Evolutionary conservation across 345 rosid genomes (phyloP).

Genomic region (Theobroma cacao): DNA sequence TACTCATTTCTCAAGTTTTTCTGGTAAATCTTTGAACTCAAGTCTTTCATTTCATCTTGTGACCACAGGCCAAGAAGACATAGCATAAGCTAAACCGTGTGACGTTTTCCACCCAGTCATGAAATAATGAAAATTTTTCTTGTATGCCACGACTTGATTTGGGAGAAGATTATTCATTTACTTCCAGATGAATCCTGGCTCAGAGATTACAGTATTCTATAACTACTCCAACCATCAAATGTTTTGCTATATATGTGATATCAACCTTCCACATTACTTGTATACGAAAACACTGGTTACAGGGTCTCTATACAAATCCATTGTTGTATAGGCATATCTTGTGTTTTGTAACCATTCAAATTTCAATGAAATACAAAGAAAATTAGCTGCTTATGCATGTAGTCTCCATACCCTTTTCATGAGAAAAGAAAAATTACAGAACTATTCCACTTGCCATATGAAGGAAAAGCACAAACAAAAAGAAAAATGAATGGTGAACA

Average conservation of each 20-base stretch:
- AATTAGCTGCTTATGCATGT: background rate
- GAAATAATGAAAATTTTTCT: background rate
- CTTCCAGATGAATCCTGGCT: constrained; percentile 12
- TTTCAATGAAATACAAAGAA: constrained; percentile 13
- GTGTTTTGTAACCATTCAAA: constrained; percentile 1
- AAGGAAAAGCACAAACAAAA: too few relatives aligned
- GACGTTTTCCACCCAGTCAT: background rate
- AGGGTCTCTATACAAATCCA: constrained; percentile 4
- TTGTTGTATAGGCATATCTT: constrained; percentile 6
- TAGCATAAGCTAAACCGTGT: constrained; percentile 14
- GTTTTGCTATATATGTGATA: constrained; percentile 15
- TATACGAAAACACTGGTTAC: constrained; percentile 7
- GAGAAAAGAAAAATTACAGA: background rate
- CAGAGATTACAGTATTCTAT: constrained; percentile 14
- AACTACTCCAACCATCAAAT: constrained; percentile 17
- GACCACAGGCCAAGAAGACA: constrained; percentile 48
- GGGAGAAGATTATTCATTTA: background rate
- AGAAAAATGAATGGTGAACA: too few relatives aligned
- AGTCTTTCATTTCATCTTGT: background rate
- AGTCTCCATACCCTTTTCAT: background rate
- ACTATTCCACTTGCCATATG: too few relatives aligned
- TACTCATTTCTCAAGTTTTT: background rate
- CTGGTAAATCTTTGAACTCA: background rate
- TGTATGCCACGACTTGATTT: constrained; percentile 2
- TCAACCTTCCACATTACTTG: constrained; percentile 2